Evolutionary conservation across 2,329 filamentous ascomycete species (phyloP).

Genomic region (Microthyrium microscopicum): DNA sequence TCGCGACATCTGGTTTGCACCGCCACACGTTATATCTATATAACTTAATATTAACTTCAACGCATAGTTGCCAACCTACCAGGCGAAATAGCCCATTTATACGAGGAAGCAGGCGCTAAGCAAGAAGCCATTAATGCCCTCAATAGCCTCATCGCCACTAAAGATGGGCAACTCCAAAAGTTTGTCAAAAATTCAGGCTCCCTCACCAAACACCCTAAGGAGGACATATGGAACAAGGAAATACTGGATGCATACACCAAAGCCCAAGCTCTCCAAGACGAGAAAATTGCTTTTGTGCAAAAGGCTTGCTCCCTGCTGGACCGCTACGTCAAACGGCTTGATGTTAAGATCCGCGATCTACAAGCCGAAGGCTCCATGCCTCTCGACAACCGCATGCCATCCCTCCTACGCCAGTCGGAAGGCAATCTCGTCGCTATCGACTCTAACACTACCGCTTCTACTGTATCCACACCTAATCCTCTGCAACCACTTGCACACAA

Average conservation of each 20-base stretch:
- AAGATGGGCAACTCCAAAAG: conserved; percentile 61
- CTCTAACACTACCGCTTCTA: too few species aligned
- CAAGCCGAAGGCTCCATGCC: conserved; percentile 42
- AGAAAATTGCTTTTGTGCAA: conserved; percentile 55
- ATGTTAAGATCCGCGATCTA: conserved; percentile 43
- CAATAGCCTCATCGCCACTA: conserved; percentile 50
- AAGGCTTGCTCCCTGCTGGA: conserved; percentile 48
- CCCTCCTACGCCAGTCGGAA: conserved; percentile 33
- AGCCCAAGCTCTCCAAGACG: conserved; percentile 53
- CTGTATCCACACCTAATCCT: conserved; percentile 30
- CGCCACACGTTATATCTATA: background rate
- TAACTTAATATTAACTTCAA: background rate
- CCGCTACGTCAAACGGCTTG: conserved; percentile 45
- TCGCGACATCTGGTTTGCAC: too few species aligned
- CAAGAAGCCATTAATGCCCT: conserved; percentile 56
- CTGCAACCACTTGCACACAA: conserved; percentile 28
- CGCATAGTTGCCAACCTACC: conserved; percentile 54
- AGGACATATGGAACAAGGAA: conserved; percentile 48
- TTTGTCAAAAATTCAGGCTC: conserved; percentile 66
- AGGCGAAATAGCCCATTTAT: conserved; percentile 66
- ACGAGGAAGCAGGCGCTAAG: conserved; percentile 70
- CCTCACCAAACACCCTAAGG: conserved; percentile 57
- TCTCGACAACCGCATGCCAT: conserved; percentile 41
- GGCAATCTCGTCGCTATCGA: conserved; percentile 31
- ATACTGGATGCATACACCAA: conserved; percentile 52